phyloP scores from a whole-genome alignment of 371 early-diverging fungal species.

The Circinella minor region DNA sequence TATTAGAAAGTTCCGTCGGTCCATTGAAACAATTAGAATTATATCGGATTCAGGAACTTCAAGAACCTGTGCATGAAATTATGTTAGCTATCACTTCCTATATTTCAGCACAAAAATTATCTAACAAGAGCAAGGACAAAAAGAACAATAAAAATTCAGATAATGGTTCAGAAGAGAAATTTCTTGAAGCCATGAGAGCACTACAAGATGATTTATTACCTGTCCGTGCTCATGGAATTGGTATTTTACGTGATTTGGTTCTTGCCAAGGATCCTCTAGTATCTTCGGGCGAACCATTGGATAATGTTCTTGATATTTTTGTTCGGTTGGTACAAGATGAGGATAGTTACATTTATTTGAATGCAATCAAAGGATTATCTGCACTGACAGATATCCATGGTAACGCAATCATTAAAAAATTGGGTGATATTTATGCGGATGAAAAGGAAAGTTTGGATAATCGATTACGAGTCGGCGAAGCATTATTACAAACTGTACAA shows the following conservation, averaged over 20 bases:
- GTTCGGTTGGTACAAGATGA: constrained; percentile 74
- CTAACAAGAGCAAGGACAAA: constrained; percentile 13
- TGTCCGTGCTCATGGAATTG: constrained; percentile 87
- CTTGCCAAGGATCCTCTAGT: constrained; percentile 63
- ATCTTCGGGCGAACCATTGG: constrained; percentile 55
- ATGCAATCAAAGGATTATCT: constrained; percentile 85
- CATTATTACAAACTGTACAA: constrained; percentile 83
- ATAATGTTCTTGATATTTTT: constrained; percentile 73
- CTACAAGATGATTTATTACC: constrained; percentile 82
- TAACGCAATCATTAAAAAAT: constrained; percentile 63
- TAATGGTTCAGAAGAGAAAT: constrained; percentile 55
- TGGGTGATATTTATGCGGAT: constrained; percentile 70
- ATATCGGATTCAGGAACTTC: constrained; percentile 56
- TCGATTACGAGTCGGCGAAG: constrained; percentile 87
- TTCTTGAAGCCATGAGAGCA: constrained; percentile 78
- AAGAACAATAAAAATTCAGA: constrained; percentile 31
- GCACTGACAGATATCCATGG: constrained; percentile 84
- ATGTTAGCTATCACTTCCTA: constrained; percentile 55
- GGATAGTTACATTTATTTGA: constrained; percentile 88
- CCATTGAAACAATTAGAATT: constrained; percentile 59
- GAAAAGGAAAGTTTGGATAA: constrained; percentile 66
- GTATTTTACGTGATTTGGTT: constrained; percentile 78
- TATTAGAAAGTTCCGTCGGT: constrained; percentile 54
- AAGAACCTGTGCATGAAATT: constrained; percentile 63
- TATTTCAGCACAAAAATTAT: constrained; percentile 39